Evolutionary conservation across 1,284 basidiomycete genomes (phyloP), one percentile per base, ranked within the genome.

Genomic region (Ustilago cynodontis): DNA sequence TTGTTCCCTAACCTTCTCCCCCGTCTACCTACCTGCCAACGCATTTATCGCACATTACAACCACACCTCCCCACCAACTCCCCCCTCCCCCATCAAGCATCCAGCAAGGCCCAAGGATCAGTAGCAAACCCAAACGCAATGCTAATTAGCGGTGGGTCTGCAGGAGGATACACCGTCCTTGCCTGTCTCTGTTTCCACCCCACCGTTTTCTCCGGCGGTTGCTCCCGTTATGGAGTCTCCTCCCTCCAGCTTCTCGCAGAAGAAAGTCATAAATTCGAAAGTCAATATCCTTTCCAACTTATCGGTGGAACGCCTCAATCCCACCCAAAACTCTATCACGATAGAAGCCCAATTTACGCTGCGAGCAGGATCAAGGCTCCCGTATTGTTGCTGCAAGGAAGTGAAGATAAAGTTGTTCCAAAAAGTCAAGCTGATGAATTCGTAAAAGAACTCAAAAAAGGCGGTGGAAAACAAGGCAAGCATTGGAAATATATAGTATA

Each of bases 191-290:
- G 69, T 39, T 61, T 66, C 24, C 64, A 76, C 29, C 76, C 81
- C 0, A 8, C 10, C 22, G 45, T 70, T 26, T 82, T 82, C 41
- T 33, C 54, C 18, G 75, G 75, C 9, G 80, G 74, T 3, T 61
- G 49, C 11, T 71, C 69, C 1, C 50, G 45, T 22, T 79, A 73
- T 50, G 79, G 79, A 31, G 56, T 81, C 18, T 71, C 70, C 2
- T 60, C 69, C 4, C 60, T 79, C 1, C 10, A 37, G 6, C 29
- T 58, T 1, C 57, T 81, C 6, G 73, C 73, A 2, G 59, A 64
- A 5, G 88, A 89, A 64, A 90, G 90, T 0, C 92, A 93, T 86
- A 93, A 93, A 77, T 92, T 92, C 56, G 90, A 91, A 81, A 87
- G 88, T 22, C 86, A 87, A n/a, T 91, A 91, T 71, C 81, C 69